phyloP scores from a whole-genome alignment of 192 early-diverging fungal genomes.

The Dissophora ornata region DNA sequence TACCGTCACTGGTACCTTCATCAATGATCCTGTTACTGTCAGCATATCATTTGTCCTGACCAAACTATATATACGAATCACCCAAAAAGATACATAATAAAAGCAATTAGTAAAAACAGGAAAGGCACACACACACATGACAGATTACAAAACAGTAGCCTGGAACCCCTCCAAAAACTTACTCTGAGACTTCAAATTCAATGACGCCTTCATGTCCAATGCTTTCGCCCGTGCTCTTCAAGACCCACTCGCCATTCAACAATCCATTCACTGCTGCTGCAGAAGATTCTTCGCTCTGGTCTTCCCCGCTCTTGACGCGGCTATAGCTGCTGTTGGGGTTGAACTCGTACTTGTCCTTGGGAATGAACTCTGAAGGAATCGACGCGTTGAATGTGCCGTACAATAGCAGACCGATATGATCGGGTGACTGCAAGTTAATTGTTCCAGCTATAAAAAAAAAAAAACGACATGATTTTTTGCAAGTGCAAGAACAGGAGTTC shows the following conservation, averaged over 20 bases:
- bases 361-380: conserved; percentile 86
- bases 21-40: conserved; percentile 81
- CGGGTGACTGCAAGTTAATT: conserved; percentile 93
- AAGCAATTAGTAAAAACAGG: too few relatives aligned
- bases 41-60: conserved; percentile 86
- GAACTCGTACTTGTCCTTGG: conserved; percentile 74
- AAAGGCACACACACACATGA: too few relatives aligned
- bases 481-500: too few relatives aligned
- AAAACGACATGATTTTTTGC: neutral
- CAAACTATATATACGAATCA: too few relatives aligned
- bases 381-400: conserved; percentile 97
- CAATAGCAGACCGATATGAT: conserved; percentile 93
- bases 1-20: conserved; percentile 37
- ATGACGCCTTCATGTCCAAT: conserved; percentile 75
- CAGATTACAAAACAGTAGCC: too few relatives aligned
- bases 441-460: conserved; percentile 65
- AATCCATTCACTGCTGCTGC: conserved; percentile 23
- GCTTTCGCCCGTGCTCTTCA: conserved; percentile 70
- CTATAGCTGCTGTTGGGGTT: conserved; percentile 60
- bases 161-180: too few relatives aligned
- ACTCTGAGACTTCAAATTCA: conserved; percentile 79
- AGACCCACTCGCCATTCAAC: conserved; percentile 77
- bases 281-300: conserved; percentile 24
- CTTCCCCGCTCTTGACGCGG: conserved; percentile 39
- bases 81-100: too few relatives aligned